phyloP scores from a whole-genome alignment of 2,329 filamentous ascomycete species.

The Scedosporium boydii region DNA sequence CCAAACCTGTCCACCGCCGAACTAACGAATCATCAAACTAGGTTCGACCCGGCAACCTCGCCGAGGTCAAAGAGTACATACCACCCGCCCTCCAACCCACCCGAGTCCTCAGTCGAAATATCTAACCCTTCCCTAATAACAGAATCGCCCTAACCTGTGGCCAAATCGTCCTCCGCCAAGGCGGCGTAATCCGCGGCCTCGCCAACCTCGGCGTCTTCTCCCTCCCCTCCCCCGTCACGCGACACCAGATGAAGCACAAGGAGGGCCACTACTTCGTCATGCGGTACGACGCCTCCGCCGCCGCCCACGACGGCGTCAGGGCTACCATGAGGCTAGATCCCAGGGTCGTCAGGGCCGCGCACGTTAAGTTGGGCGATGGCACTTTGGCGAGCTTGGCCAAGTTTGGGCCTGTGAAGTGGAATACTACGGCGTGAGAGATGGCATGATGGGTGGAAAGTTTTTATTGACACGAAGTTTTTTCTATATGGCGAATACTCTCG shows the following conservation, averaged over 20 bases:
- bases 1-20: background rate
- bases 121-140: too few species aligned
- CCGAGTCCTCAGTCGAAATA: constrained; percentile 3
- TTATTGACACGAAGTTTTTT: too few species aligned
- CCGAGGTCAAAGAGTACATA: constrained; percentile 89
- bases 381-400: constrained; percentile 41
- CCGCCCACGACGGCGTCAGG: constrained; percentile 65
- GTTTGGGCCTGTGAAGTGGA: constrained; percentile 43
- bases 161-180: constrained; percentile 68
- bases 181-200: constrained; percentile 84
- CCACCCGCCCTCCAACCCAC: constrained; percentile 9
- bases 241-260: constrained; percentile 74
- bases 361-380: constrained; percentile 73
- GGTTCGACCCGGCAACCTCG: constrained; percentile 85
- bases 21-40: constrained; percentile 26
- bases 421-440: constrained; percentile 12
- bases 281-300: constrained; percentile 76
- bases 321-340: constrained; percentile 76
- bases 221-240: constrained; percentile 68
- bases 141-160: constrained; percentile 76
- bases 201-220: constrained; percentile 93
- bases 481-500: too few species aligned
- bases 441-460: too few species aligned
- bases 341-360: constrained; percentile 75
- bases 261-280: constrained; percentile 95